Base-by-base conservation (phyloP, 768 basidiomycete species). In the Dentipellis fragilis region DNA sequence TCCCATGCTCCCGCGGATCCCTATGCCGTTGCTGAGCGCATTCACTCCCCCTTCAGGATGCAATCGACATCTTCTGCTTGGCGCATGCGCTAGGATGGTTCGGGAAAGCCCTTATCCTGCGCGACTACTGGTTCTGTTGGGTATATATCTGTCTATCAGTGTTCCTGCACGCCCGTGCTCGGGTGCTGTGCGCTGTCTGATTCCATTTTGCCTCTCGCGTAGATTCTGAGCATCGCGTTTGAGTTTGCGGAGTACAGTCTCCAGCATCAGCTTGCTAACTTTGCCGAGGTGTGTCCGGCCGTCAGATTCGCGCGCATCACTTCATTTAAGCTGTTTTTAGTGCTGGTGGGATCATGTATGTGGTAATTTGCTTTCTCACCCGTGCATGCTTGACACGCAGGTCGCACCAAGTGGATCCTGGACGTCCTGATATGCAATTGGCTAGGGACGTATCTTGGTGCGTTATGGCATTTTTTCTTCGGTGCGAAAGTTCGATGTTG, bases 91-190 rank as follows among this genome's bases (percentile, higher is more conserved):
- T 93, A 49, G 90, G 90, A 5, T 93, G 90, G 90, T 93, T 90
- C 66, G 89, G 90, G 45, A 93, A 93, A 68, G 90, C 91, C 3
- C 79, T 93, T 77, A 85, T 93, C 62, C 69, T 93, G 64, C 81
- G 91, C 21, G 91, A 93, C 64, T 93, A 93, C 64, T 93, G 90
- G 90, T 93, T 92, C 65, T 93, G 91, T 64, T 93, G 91, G 89
- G 89, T 90, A 64, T 57, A 73, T 69, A 38, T 56, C 40, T 45
- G 52, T 49, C 58, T 48, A 39, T 52, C n/a, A 10, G 17, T 11
- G 17, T 40, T 11, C 39, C 14, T 4, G 17, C 39, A 40, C 9
- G 47, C n/a, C 19, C 21, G 23, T 34, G 19, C 29, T 38, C 19
- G 12, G 47, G 48, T 50, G 49, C 16, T 54, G 48, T 62, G 35